Base-by-base conservation (phyloP, 352 stramenopile species). In the Phytophthora citricola region DNA sequence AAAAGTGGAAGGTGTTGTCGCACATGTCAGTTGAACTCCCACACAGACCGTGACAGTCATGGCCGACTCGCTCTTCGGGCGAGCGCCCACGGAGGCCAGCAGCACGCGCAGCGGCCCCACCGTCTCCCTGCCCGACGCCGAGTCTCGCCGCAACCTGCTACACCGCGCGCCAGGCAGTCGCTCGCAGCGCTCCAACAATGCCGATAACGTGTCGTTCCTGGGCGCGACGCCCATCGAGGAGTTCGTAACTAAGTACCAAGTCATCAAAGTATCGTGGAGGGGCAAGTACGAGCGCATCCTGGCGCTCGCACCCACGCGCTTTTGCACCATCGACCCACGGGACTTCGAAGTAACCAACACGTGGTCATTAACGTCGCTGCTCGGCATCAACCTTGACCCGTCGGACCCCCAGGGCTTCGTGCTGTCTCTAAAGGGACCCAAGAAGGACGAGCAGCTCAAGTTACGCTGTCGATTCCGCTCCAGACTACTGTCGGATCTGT, bases 261-360 rank as follows among this genome's bases (percentile, higher is more conserved):
- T 94, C 34, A 75, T 92, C 48, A 96, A 96, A 69, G 57, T 81
- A 31, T 93, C 85, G 29, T 96, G 88, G 88, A 75, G 86, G 20
- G 88, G 88, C 61, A 94, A 93, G 63, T 96, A 96, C 71, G 87
- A 94, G 57, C 87, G 88, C 63, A 93, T 96, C 47, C 72, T 96
- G 22, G 87, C 87, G n/a, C 59, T 96, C 10, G 78, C 75, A 0
- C 85, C 87, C 20, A 92, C 85, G 43, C 82, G 87, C 53, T 93
- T 96, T 55, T 93, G 79, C 61, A 96, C 88, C 53, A 90, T 96
- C 53, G 87, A 96, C 64, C 88, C 86, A 22, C 83, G 89, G 34
- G 84, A 94, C 68, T 95, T 94, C 63, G 88, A 95, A 59, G 81
- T 96, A 10, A 96, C 88, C 43, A 96, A 96, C 60, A 93, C 87